Conservation (phyloP, 129 eudicot species). For the Lactuca sativa region DNA sequence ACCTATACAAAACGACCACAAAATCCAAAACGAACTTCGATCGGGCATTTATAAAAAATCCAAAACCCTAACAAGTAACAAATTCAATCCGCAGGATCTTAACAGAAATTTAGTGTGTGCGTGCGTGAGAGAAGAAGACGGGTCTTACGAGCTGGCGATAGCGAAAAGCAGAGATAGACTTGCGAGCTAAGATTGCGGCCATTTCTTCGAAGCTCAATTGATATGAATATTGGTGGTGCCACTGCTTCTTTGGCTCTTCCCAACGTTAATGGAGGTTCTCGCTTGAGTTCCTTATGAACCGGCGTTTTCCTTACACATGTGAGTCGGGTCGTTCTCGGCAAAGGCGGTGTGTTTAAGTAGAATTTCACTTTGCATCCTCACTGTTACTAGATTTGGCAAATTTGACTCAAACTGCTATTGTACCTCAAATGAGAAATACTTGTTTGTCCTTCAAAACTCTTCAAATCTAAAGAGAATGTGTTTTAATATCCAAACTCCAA, state of each 20-base stretch:
- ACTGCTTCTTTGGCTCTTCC: background rate
- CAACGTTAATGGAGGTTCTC: constrained; percentile 20
- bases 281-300: constrained; percentile 2
- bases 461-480: too few species aligned
- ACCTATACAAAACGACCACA: constrained; percentile 3
- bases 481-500: too few species aligned
- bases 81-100: constrained; percentile 19
- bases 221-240: constrained; percentile 4
- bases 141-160: constrained; percentile 74
- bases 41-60: background rate
- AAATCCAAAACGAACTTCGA: background rate
- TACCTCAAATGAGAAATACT: too few species aligned
- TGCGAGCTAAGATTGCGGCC: constrained; percentile 86
- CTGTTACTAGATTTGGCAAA: background rate
- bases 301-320: background rate
- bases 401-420: background rate
- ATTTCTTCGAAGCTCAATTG: constrained; percentile 36
- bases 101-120: constrained; percentile 5
- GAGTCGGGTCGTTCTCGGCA: constrained; percentile 7
- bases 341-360: background rate
- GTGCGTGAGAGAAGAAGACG: background rate
- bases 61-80: constrained; percentile 22
- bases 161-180: constrained; percentile 66
- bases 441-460: too few species aligned
- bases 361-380: background rate